Base-by-base conservation (phyloP, 192 early-diverging fungal genomes). In the Podila clonocystis region DNA sequence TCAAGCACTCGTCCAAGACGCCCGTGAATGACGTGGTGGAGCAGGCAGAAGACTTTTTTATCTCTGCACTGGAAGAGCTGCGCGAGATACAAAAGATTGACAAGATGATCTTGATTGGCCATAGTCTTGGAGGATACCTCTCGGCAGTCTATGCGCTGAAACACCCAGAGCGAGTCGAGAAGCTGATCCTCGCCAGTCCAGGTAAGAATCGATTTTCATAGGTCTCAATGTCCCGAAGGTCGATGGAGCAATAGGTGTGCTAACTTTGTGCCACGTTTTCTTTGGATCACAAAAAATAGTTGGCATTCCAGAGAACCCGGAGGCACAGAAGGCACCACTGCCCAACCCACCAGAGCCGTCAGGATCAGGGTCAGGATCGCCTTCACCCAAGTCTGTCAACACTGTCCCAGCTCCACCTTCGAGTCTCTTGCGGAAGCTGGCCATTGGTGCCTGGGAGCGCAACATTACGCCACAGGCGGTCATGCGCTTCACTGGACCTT, bases 61-160 rank as follows among this genome's bases (percentile, higher is more conserved):
- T 99, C 29, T 91, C 96, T 33, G 92, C 94, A 45, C 84, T 99
- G 26, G 97, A 97, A 76, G 88, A 91, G 52, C 97, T 96, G 96
- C 89, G 96, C 26, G 70, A 91, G 67, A 84, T 85, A 12, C 88
- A 95, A 61, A 87, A 90, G 22, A 89, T 97, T 72, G 91, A 95
- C 62, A 93, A 89, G 68, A 94, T 97, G 91, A 91, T 92, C 9
- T 82, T 99, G 58, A 84, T 92, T 36, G 96, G 95, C 6, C 95
- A 96, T 78, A 92, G 89, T 62, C 88, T 97, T 26, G 95, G 95
- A 34, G 97, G 96, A 8, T 99, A 97, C 82, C 88, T 99, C 73
- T 88, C 92, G 7, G 69, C 92, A 0, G 87, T 89, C 9, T 99
- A 99, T 73, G 93, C 97, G 8, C 82, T 97, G 26, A 93, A 93